A percentile compares a stretch with the other conserved stretches of the same genome.
Conservation (phyloP, 208 protist species). For the Leishmania turanica region DNA sequence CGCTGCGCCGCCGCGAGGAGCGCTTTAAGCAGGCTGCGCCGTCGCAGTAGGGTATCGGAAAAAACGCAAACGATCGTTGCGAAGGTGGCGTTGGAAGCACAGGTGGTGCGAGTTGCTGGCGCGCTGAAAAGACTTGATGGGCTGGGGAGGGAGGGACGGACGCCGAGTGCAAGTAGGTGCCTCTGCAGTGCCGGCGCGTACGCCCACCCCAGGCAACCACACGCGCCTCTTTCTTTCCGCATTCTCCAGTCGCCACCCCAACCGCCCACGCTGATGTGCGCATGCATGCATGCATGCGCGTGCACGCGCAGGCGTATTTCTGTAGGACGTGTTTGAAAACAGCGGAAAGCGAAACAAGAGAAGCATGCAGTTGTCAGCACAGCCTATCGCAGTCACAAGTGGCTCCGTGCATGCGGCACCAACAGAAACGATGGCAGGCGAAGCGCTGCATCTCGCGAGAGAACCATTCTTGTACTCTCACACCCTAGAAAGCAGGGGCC, state of each 20-base stretch:
- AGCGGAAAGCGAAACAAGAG: neutral
- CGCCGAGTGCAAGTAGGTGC: neutral
- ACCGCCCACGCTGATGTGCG: neutral
- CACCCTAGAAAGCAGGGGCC: neutral
- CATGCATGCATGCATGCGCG: neutral
- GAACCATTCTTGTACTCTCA: neutral
- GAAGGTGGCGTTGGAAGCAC: neutral
- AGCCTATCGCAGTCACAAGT: neutral
- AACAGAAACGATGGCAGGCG: neutral
- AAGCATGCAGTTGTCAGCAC: neutral
- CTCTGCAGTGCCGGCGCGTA: neutral
- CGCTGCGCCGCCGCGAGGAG: slow-evolving; percentile 57
- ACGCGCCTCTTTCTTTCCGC: neutral
- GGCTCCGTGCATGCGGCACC: neutral
- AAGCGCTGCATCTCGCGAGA: neutral
- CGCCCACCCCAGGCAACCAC: neutral
- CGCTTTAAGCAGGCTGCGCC: slow-evolving; percentile 53
- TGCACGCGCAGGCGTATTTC: neutral
- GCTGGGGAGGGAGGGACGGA: neutral
- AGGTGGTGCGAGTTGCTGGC: neutral
- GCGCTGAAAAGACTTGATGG: neutral
- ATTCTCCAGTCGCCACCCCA: neutral
- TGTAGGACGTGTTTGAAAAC: neutral
- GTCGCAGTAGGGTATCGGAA: neutral
- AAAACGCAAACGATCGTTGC: neutral